Base-by-base conservation (phyloP, 2,329 filamentous ascomycete genomes). In the Aspergillus sp. region DNA sequence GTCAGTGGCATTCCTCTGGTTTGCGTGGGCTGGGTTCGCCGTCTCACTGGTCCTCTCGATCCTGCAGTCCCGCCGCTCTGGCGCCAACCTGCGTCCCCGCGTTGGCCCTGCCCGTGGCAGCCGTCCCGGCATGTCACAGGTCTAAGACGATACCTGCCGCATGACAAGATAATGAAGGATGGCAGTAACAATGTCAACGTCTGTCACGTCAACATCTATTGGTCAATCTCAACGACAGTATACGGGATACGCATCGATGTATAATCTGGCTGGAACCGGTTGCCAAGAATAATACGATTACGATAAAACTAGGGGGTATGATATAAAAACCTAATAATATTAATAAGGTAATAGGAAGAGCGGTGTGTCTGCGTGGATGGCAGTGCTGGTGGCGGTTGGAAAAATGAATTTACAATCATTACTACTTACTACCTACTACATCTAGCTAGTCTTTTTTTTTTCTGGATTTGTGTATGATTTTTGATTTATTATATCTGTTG, bases 1-100 rank as follows among this genome's bases (percentile, higher is more conserved):
- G 5, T 67, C 77, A 2, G 73, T 70, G 21, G 80, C 80, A 0
- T 83, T 83, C 72, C 70, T 82, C 49, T 83, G 79, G 79, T 81
- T 83, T 61, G 72, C 70, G 8, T 82, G 76, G 70, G 76, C 72
- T 40, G 65, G 75, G 5, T 83, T 76, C 59, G 68, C 76, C 44
- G 72, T 66, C 5, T 78, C 76, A 6, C 61, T 77, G 49, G 58
- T 78, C 53, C 63, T 79, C 52, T 79, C 77, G 1, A 55, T 73
- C 58, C 60, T 80, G 45, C 63, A 67, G 57, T 64, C 71, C 19
- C 73, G 75, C 48, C 65, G 70, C 7, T 57, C 69, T 6, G 68
- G 66, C 45, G 66, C 66, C 48, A 74, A 72, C 66, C 60, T 73
- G 60, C 73, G 74, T 48, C 65, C 69, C 49, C 66, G 70, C 52